Percentiles rank a stretch among this genome's conserved stretches.
phyloP scores from a whole-genome alignment of 768 basidiomycete genomes.

The Boletellus emodensis region DNA sequence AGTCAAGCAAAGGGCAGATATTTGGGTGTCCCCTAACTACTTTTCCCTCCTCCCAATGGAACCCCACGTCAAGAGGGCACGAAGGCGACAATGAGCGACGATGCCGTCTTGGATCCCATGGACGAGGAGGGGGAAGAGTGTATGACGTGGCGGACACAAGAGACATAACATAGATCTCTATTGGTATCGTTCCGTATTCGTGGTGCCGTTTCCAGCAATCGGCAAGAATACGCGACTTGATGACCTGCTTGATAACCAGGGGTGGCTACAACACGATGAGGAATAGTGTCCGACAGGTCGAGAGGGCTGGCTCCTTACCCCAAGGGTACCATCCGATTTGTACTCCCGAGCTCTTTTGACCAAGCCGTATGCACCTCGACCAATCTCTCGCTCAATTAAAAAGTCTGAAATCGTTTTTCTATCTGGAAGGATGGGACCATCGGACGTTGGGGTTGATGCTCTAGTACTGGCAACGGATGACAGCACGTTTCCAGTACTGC shows the following conservation, averaged over 20 bases:
- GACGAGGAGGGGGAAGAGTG: conserved; percentile 69
- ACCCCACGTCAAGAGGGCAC: conserved; percentile 10
- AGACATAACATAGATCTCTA: conserved; percentile 95
- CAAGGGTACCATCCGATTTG: conserved; percentile 67
- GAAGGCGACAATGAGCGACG: conserved; percentile 20
- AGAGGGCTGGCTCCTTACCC: conserved; percentile 52
- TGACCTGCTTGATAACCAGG: conserved; percentile 95
- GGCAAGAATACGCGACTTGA: conserved; percentile 96
- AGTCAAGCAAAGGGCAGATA: conserved; percentile 91
- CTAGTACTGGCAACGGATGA: conserved; percentile 58
- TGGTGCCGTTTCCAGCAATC: conserved; percentile 99
- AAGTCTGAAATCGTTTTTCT: conserved; percentile 81
- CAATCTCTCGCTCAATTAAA: conserved; percentile 82
- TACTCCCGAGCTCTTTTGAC: conserved; percentile 88
- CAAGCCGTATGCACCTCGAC: conserved; percentile 91
- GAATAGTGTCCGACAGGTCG: background rate
- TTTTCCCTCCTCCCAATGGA: conserved; percentile 66
- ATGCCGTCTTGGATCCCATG: conserved; percentile 76
- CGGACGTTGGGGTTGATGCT: conserved; percentile 54
- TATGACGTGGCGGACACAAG: conserved; percentile 80
- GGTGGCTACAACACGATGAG: conserved; percentile 54
- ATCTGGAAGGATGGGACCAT: conserved; percentile 36
- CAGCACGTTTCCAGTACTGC: conserved; percentile 59
- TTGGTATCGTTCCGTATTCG: conserved; percentile 91
- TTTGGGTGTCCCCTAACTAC: conserved; percentile 88